A percentile compares a stretch with the other conserved stretches of the same genome.
phyloP scores from a whole-genome alignment of 345 rosid species.

The Carallia pectinifolia region DNA sequence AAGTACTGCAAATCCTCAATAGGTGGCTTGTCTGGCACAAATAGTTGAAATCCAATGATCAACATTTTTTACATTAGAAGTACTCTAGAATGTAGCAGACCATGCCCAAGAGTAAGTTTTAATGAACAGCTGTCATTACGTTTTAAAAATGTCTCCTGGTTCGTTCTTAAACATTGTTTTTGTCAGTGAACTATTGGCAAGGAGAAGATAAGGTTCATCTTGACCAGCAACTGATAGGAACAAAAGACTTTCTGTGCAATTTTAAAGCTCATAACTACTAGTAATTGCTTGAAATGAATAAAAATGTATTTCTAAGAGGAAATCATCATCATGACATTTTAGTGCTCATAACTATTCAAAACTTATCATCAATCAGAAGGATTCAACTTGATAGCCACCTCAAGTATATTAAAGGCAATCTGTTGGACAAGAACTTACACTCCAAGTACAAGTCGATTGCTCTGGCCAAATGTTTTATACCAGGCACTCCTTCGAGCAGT shows the following conservation, averaged over 20 bases:
- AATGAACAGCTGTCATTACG: neutral
- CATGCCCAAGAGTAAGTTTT: no score
- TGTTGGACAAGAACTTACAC: conserved; percentile 54
- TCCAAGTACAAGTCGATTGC: conserved; percentile 88
- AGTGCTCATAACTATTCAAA: neutral
- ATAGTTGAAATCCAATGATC: neutral
- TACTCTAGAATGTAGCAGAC: no score
- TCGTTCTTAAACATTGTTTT: neutral
- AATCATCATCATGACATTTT: neutral
- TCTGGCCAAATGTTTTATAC: conserved; percentile 74
- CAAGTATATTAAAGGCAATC: neutral
- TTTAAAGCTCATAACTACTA: no score
- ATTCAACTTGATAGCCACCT: no score
- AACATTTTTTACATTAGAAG: no score
- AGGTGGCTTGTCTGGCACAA: conserved; percentile 81
- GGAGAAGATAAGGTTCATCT: neutral
- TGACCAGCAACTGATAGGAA: neutral
- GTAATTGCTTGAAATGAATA: no score
- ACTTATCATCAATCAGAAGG: neutral
- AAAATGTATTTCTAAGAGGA: no score
- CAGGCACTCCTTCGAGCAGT: conserved; percentile 87
- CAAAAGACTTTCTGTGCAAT: no score
- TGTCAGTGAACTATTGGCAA: neutral
- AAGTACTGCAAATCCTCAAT: conserved; percentile 95
- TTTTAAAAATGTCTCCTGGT: neutral